These are phyloP conservation scores for Saccharomycodes ludwigii DNA, from an alignment of 805 yeast species.

Conservation along the genomic window DNA sequence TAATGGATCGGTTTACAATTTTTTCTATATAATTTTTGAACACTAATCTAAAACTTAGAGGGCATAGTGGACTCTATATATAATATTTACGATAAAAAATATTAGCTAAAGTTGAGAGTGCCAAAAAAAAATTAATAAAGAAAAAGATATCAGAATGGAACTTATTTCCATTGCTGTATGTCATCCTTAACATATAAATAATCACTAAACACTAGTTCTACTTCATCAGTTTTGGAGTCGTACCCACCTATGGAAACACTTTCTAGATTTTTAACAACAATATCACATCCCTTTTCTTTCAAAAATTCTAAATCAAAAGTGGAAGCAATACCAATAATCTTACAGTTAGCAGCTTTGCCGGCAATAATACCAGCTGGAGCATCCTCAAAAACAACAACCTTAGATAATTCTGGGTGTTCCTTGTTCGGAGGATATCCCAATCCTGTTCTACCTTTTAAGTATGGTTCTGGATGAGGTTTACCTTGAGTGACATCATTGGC, in stretches of 20 bases:
- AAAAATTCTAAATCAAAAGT: conserved; percentile 61
- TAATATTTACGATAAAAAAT: no score
- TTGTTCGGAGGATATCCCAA: conserved; percentile 26
- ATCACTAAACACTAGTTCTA: conserved; percentile 26
- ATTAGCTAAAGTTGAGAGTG: no score
- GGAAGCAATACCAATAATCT: conserved; percentile 73
- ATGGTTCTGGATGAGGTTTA: conserved; percentile 82
- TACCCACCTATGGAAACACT: conserved; percentile 47
- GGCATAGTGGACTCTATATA: no score
- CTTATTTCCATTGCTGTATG: conserved; percentile 21
- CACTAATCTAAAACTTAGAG: no score
- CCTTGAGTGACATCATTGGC: conserved; percentile 72
- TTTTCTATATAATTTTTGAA: no score
- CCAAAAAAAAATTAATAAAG: no score
- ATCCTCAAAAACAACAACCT: conserved; percentile 67
- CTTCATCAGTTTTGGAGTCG: conserved; percentile 29
- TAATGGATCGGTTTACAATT: no score
- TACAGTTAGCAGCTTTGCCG: conserved; percentile 75
- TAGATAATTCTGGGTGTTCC: conserved; percentile 26
- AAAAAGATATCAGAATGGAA: not conserved
- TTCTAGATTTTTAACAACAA: conserved; percentile 63
- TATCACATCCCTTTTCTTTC: conserved; percentile 67
- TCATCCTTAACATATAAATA: conserved; percentile 27
- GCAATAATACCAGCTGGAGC: conserved; percentile 84
- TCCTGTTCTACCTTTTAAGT: conserved; percentile 40